phyloP scores from a whole-genome alignment of 2,329 filamentous ascomycete species.

The Hirsutella thompsonii region DNA sequence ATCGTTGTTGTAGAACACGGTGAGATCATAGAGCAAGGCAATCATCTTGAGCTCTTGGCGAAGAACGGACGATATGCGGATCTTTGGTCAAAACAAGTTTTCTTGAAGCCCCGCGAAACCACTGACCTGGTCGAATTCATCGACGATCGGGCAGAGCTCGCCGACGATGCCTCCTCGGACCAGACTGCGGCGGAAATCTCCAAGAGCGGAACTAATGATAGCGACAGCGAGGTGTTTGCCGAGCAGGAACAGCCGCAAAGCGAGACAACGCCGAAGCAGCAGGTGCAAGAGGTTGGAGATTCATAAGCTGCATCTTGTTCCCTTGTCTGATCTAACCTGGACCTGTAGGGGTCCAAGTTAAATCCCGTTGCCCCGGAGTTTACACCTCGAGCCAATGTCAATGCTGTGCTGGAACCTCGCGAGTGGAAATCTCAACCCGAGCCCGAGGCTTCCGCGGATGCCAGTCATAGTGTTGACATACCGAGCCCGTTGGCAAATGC shows the following conservation, averaged over 20 bases:
- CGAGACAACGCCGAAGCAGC: conserved; percentile 19
- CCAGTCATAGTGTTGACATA: too few relatives aligned
- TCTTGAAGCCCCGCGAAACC: conserved; percentile 33
- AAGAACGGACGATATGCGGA: conserved; percentile 49
- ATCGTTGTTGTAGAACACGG: conserved; percentile 55
- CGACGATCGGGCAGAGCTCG: conserved; percentile 11
- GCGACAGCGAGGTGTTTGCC: conserved; percentile 10
- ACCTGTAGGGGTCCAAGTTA: conserved; percentile 36
- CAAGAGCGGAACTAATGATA: conserved; percentile 10
- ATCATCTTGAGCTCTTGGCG: conserved; percentile 43
- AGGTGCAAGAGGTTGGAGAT: conserved; percentile 35
- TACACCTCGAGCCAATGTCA: conserved; percentile 26
- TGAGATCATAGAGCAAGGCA: conserved; percentile 49
- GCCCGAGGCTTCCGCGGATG: too few relatives aligned
- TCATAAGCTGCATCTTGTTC: not conserved
- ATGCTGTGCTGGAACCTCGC: not conserved
- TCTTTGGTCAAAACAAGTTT: conserved; percentile 52
- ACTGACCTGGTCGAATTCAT: conserved; percentile 1
- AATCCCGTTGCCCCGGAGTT: conserved; percentile 44
- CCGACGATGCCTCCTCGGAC: conserved; percentile 24
- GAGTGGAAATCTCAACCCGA: too few relatives aligned
- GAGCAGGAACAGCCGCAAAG: conserved; percentile 9
- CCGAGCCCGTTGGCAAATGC: too few relatives aligned
- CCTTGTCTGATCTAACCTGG: conserved; percentile 25
- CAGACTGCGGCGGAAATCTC: conserved; percentile 20